Evolutionary conservation across 108 stramenopile species (phyloP).

Genomic region (Tribonema minus): DNA sequence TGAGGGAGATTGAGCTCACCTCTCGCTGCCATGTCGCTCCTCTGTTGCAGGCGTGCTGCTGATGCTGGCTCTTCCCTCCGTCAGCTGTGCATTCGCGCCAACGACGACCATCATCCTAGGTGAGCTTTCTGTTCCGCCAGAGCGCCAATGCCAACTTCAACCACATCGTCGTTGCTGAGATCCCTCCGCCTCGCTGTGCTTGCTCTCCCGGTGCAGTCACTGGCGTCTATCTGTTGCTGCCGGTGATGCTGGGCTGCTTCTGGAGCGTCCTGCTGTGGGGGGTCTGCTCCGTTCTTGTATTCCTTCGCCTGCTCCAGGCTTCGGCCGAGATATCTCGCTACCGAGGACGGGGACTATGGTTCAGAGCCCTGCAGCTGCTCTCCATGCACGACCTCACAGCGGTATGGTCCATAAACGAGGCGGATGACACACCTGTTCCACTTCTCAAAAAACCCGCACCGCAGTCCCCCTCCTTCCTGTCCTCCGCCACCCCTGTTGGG

Average conservation of each 20-base stretch:
- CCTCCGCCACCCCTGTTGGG: neutral
- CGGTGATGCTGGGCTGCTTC: neutral
- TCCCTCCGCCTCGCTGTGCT: too few relatives aligned
- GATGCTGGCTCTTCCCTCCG: neutral
- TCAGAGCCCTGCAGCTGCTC: neutral
- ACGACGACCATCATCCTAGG: neutral
- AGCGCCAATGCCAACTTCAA: too few relatives aligned
- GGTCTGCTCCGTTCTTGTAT: neutral
- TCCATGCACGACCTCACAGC: neutral
- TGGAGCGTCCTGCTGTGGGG: neutral
- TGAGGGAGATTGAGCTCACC: too few relatives aligned
- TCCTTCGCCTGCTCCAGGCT: neutral
- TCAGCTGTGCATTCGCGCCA: neutral
- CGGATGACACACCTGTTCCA: too few relatives aligned
- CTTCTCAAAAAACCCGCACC: too few relatives aligned
- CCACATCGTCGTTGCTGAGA: too few relatives aligned
- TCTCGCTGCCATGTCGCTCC: neutral
- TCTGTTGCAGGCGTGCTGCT: neutral
- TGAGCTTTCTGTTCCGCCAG: too few relatives aligned
- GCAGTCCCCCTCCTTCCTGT: neutral
- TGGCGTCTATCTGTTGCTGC: neutral
- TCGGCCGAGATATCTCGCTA: neutral
- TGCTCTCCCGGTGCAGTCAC: too few relatives aligned
- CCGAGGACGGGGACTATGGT: neutral
- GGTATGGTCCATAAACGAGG: neutral